A percentile compares a stretch with the other conserved stretches of the same genome.
Evolutionary conservation across 2,329 filamentous ascomycete genomes (phyloP).

Genomic region (Diaporthe velutina): DNA sequence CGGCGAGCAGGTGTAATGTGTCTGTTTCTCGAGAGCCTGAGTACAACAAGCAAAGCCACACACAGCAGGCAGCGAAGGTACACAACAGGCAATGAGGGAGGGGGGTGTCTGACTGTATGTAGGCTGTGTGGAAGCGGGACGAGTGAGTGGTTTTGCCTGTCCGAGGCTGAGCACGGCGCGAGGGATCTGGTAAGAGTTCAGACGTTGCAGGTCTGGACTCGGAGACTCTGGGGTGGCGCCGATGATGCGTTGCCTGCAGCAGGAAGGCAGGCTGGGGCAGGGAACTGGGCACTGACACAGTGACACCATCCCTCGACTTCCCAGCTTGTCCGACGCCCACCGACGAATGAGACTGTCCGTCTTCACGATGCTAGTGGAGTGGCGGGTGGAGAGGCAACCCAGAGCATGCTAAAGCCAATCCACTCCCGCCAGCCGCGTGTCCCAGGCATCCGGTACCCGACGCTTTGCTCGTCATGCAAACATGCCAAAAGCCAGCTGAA

Average conservation of each 20-base stretch:
- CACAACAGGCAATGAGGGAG: background rate
- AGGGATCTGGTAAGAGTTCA: conserved; percentile 22
- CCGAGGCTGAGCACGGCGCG: conserved; percentile 9
- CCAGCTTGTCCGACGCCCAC: conserved; percentile 2
- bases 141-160: conserved; percentile 15
- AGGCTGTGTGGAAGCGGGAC: background rate
- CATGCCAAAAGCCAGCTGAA: background rate
- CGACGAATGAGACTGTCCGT: background rate
- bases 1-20: background rate
- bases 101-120: background rate
- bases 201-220: conserved; percentile 28
- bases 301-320: conserved; percentile 16
- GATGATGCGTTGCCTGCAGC: conserved; percentile 31
- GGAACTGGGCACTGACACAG: background rate
- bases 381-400: conserved; percentile 20
- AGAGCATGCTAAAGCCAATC: background rate
- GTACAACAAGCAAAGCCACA: conserved; percentile 5
- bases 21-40: background rate
- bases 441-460: conserved; percentile 26
- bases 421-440: conserved; percentile 20
- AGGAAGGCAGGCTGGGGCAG: conserved; percentile 12
- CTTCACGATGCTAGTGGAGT: conserved; percentile 24
- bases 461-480: conserved; percentile 16
- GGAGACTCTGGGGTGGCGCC: conserved; percentile 9
- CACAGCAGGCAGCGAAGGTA: background rate